These are phyloP conservation scores for Marvania coccoides DNA, from an alignment of 139 green algal genomes.

Conservation along the genomic window DNA sequence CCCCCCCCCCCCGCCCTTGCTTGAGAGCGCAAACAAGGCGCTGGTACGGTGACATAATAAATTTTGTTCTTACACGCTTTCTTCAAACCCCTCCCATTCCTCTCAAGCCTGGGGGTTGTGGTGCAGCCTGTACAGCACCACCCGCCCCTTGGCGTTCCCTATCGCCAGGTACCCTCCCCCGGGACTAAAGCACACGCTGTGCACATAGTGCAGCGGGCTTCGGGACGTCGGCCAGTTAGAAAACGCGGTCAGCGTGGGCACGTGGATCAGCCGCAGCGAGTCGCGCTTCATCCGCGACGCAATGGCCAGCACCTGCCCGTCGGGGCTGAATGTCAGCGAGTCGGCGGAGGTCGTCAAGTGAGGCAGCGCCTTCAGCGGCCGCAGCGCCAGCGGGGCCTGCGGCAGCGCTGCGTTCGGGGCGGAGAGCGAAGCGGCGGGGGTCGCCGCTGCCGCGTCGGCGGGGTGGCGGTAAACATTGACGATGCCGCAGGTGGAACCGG, in stretches of 20 bases:
- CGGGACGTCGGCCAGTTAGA: conserved; percentile 84
- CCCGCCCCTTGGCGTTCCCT: conserved; percentile 79
- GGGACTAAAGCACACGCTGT: conserved; percentile 76
- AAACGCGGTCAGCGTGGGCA: conserved; percentile 76
- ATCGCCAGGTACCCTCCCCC: conserved; percentile 75
- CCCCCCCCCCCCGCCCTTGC: too few relatives aligned
- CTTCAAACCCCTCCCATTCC: too few relatives aligned
- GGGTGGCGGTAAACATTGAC: conserved; percentile 85
- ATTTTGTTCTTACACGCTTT: too few relatives aligned
- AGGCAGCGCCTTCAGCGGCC: conserved; percentile 53
- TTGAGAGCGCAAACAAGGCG: too few relatives aligned
- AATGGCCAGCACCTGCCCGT: conserved; percentile 73
- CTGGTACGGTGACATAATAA: too few relatives aligned
- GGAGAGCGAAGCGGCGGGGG: background rate
- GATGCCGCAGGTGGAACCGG: conserved; percentile 54
- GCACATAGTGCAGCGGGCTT: conserved; percentile 83
- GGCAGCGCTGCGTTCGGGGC: background rate
- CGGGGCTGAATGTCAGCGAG: conserved; percentile 72
- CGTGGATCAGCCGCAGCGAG: conserved; percentile 80
- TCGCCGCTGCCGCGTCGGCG: background rate
- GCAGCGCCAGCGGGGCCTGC: background rate
- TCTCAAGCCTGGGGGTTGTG: conserved; percentile 58
- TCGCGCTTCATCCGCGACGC: conserved; percentile 77
- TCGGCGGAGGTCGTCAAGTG: conserved; percentile 85
- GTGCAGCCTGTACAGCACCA: conserved; percentile 86